Conservation (phyloP, 208 protist species). For the Porcisia deanei region DNA sequence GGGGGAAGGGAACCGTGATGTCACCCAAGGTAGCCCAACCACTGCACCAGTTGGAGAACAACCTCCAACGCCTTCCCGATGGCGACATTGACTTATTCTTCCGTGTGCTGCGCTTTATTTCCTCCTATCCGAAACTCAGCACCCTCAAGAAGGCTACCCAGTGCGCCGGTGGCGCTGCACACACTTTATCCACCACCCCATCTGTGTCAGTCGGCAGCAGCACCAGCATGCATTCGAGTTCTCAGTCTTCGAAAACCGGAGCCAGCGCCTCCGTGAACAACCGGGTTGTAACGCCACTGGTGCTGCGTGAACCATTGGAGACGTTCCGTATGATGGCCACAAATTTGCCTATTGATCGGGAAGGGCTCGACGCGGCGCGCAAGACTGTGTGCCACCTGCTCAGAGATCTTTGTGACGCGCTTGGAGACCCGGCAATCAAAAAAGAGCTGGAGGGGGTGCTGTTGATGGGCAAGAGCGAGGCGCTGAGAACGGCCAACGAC, state of each 20-base stretch:
- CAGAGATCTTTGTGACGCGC: conserved; percentile 15
- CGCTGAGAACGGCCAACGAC: not conserved
- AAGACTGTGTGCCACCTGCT: conserved; percentile 22
- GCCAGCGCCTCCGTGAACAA: conserved; percentile 22
- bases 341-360: conserved; percentile 43
- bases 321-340: conserved; percentile 63
- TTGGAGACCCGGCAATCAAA: conserved; percentile 8
- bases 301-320: conserved; percentile 41
- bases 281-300: conserved; percentile 29
- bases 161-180: not conserved
- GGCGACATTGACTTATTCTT: conserved; percentile 53
- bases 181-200: not conserved
- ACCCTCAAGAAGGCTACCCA: not conserved
- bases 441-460: conserved; percentile 24
- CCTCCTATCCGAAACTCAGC: conserved; percentile 18
- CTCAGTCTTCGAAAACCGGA: conserved; percentile 6
- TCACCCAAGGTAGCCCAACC: not conserved
- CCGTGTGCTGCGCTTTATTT: conserved; percentile 58
- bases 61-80: conserved; percentile 4
- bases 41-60: not conserved
- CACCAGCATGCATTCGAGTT: not conserved
- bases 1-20: not conserved
- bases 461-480: not conserved
- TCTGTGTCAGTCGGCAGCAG: not conserved
- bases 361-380: conserved; percentile 22